Percentiles rank a stretch among this genome's conserved stretches.
These are phyloP conservation scores for Alternaria ventricosa DNA, from an alignment of 2,329 filamentous ascomycete species.

Conservation along the genomic window DNA sequence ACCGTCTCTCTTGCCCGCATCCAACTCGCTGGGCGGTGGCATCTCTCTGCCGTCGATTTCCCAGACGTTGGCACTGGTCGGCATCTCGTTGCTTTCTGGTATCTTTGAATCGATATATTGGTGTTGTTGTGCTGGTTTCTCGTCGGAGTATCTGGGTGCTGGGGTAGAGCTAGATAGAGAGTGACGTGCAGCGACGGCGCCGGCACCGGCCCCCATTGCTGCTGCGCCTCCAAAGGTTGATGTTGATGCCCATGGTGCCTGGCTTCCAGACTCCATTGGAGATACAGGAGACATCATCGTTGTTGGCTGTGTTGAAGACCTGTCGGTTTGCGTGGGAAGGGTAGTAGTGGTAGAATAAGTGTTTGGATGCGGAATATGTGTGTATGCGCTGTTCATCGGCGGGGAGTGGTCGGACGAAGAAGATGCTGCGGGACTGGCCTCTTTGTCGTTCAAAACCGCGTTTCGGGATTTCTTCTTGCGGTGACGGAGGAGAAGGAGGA, in stretches of 20 bases:
- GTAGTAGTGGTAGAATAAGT: neutral
- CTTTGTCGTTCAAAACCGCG: neutral
- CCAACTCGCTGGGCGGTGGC: slow-evolving; percentile 7
- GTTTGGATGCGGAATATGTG: neutral
- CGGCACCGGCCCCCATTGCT: neutral
- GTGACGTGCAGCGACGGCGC: neutral
- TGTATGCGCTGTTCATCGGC: neutral
- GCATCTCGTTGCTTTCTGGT: slow-evolving; percentile 10
- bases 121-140: slow-evolving; percentile 5
- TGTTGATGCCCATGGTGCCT: slow-evolving; percentile 3
- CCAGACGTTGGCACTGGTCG: slow-evolving; percentile 17
- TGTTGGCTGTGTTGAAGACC: neutral
- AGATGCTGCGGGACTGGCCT: neutral
- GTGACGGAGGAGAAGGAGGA: slow-evolving; percentile 17
- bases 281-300: slow-evolving; percentile 2
- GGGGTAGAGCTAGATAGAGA: neutral
- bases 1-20: slow-evolving; percentile 1
- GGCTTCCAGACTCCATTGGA: neutral
- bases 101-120: neutral
- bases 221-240: neutral
- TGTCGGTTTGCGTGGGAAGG: neutral
- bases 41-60: slow-evolving; percentile 16
- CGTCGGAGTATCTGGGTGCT: neutral
- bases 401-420: neutral
- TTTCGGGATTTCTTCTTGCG: slow-evolving; percentile 5